phyloP scores from a whole-genome alignment of 441 rosid genomes.

The Populus hybrid region DNA sequence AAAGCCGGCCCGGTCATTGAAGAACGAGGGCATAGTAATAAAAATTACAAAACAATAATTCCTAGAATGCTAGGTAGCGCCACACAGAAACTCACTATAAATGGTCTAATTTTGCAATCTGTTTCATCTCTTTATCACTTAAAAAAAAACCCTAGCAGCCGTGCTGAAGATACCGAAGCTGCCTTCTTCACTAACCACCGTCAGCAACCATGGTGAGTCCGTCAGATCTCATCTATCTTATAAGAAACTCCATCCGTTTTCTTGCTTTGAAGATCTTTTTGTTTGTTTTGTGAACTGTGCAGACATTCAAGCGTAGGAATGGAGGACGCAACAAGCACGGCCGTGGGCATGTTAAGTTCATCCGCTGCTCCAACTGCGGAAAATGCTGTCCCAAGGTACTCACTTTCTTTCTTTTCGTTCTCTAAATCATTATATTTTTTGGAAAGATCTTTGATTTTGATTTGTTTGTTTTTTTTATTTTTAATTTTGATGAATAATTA shows the following conservation, averaged over 20 bases:
- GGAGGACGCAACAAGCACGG: slow-evolving; percentile 98
- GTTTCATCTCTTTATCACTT: no score
- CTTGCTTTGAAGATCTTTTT: background rate
- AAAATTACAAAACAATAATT: no score
- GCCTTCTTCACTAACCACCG: background rate
- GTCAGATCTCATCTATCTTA: background rate
- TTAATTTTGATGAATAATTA: background rate
- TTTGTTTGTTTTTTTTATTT: background rate
- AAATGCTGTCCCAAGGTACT: slow-evolving; percentile 91
- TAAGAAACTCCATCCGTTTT: background rate
- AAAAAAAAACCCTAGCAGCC: background rate
- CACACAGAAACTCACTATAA: no score
- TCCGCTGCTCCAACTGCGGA: slow-evolving; percentile 97
- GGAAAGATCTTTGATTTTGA: background rate
- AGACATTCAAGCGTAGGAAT: slow-evolving; percentile 96
- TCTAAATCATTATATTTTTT: background rate
- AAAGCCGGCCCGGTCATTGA: no score
- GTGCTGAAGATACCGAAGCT: background rate
- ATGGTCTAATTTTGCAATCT: no score
- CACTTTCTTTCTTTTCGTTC: background rate
- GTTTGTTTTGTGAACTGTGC: background rate
- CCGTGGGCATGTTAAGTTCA: slow-evolving; percentile 87
- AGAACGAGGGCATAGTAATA: no score
- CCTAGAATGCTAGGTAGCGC: no score
- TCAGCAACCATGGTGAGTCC: background rate